These are phyloP conservation scores for Deinandra increscens DNA, from an alignment of 129 eudicot species.

Conservation along the genomic window DNA sequence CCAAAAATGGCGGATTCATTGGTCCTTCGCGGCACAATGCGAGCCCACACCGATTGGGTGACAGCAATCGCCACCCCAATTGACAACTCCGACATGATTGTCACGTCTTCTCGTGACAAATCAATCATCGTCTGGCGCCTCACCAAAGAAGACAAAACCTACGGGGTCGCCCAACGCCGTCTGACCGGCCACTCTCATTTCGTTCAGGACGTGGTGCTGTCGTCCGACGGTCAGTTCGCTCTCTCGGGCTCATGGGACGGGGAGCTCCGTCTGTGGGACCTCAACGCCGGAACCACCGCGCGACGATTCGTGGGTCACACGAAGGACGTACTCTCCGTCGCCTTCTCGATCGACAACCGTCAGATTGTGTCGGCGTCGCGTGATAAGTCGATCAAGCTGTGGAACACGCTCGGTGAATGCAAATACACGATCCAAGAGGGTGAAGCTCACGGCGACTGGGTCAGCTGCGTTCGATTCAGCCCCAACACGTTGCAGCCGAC, in stretches of 20 bases:
- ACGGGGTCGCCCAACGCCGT: constrained; percentile 36
- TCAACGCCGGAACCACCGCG: constrained; percentile 45
- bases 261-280: constrained; percentile 50
- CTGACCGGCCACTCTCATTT: constrained; percentile 52
- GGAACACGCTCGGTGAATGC: constrained; percentile 55
- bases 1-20: constrained; percentile 50
- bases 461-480: constrained; percentile 48
- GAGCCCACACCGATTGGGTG: constrained; percentile 80
- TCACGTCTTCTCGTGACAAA: constrained; percentile 46
- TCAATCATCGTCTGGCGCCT: constrained; percentile 45
- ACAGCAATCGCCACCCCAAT: constrained; percentile 72
- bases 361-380: constrained; percentile 49
- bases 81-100: constrained; percentile 56
- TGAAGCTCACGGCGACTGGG: constrained; percentile 49
- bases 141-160: constrained; percentile 38
- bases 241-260: constrained; percentile 51
- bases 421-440: constrained; percentile 49
- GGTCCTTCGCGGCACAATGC: constrained; percentile 63
- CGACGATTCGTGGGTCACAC: constrained; percentile 46
- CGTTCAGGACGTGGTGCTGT: constrained; percentile 49
- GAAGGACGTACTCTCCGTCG: constrained; percentile 50
- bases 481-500: constrained; percentile 45
- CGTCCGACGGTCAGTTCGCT: constrained; percentile 51
- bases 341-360: constrained; percentile 52
- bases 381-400: constrained; percentile 40